Evolutionary conservation across 164 flowering plant genomes (phyloP), one percentile per base, ranked within the genome.

Genomic region (Nymphaea colorata): DNA sequence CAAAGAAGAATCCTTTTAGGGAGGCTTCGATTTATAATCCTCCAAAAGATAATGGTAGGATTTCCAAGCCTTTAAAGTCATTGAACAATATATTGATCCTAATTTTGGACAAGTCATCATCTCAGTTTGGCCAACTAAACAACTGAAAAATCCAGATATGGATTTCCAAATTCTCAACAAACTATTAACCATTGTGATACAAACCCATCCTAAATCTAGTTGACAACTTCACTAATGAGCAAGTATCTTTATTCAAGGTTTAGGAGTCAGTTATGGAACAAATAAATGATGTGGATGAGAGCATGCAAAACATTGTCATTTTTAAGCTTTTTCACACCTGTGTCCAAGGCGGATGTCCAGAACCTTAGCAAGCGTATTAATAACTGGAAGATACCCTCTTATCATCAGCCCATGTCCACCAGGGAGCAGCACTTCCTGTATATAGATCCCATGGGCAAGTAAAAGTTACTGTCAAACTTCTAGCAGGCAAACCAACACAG

Each of bases 321-420:
- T 15, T 51, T 8, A 51, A 51, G 14, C 57, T 15, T 2, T 61
- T 66, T 64, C 25, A 43, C 77, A 91, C 96, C 96, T 85, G 82
- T 90, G 97, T 43, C 76, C 68, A 65, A 92, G 76, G 64, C 94
- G 91, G 59, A 95, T 83, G 72, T 95, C 96, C 53, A 94, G 91
- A 67, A 96, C 99, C 80, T 88, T 92, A 44, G 96, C 91, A 66
- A 90, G 90, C 5, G 91, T 84, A 70, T 91, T 87, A 65, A 94
- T 84, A 43, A 90, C 98, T 43, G 99, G 96, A 47, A 71, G 83
- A 76, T 91, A 95, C 67, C 99, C 98, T 57, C 93, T 81, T 5
- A 95, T 97, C 99, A 95, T 95, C 53, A 95, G 96, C 64, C 96
- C 98, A 79, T 95, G 99, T 36, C 99, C 99, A 68, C 99, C 99